These are phyloP conservation scores for Corchorus olitorius DNA, from an alignment of 345 rosid species.

Conservation along the genomic window DNA sequence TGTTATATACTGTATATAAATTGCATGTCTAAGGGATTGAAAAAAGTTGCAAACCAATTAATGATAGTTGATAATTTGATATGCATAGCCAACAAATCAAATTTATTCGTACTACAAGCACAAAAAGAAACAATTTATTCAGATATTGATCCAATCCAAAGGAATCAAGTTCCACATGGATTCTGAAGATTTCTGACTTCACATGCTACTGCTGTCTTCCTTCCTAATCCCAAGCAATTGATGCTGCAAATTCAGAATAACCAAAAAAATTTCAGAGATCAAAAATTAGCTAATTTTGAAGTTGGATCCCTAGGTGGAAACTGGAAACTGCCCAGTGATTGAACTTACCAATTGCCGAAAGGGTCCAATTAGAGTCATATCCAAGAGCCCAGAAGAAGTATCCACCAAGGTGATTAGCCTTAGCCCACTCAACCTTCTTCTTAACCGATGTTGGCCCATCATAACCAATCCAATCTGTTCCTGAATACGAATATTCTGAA, in stretches of 20 bases:
- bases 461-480: conserved; percentile 45
- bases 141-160: background rate
- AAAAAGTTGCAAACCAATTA: background rate
- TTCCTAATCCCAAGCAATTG: conserved; percentile 25
- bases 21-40: background rate
- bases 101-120: background rate
- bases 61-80: background rate
- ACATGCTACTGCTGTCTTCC: background rate
- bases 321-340: background rate
- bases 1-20: too few relatives aligned
- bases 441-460: conserved; percentile 30
- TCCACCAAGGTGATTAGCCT: conserved; percentile 56
- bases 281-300: background rate
- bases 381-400: conserved; percentile 75
- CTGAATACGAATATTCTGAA: conserved; percentile 42
- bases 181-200: background rate
- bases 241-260: conserved; percentile 15
- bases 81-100: background rate
- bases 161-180: background rate
- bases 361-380: conserved; percentile 49
- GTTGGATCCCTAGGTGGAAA: background rate
- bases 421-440: conserved; percentile 59
- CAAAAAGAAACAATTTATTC: background rate
- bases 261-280: too few relatives aligned
- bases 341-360: conserved; percentile 23